Percentiles rank a stretch among this genome's conserved stretches.
Evolutionary conservation across 805 yeast species (phyloP).

Genomic region (Yueomyces sp.): DNA sequence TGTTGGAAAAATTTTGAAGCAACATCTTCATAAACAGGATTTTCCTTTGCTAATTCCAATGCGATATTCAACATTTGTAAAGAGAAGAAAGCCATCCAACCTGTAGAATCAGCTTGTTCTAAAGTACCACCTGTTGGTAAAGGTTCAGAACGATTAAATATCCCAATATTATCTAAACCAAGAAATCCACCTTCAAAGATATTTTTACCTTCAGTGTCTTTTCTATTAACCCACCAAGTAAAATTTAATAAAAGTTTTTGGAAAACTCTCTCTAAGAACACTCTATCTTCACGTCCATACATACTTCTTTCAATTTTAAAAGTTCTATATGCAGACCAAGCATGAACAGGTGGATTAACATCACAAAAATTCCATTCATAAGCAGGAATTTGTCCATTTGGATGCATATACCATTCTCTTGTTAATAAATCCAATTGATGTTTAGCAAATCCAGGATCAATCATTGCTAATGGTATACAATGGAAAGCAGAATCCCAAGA

Average conservation of each 20-base stretch:
- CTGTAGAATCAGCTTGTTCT: conserved; percentile 92
- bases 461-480: conserved; percentile 83
- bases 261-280: conserved; percentile 81
- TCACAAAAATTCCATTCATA: conserved; percentile 94
- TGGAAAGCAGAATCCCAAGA: conserved; percentile 97
- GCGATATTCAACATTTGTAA: conserved; percentile 89
- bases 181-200: conserved; percentile 90
- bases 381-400: conserved; percentile 95
- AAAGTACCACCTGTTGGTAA: conserved; percentile 82
- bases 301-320: conserved; percentile 77
- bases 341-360: conserved; percentile 96
- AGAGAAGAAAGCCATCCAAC: conserved; percentile 93
- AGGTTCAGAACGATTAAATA: conserved; percentile 86
- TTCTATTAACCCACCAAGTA: conserved; percentile 96
- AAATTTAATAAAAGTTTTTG: conserved; percentile 80
- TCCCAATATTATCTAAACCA: conserved; percentile 86
- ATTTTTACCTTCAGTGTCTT: conserved; percentile 75
- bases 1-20: conserved; percentile 93
- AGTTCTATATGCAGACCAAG: conserved; percentile 85
- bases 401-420: conserved; percentile 96
- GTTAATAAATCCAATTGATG: conserved; percentile 74
- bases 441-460: conserved; percentile 86
- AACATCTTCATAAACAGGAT: conserved; percentile 81
- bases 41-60: conserved; percentile 72
- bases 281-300: conserved; percentile 70